A percentile compares a stretch with the other conserved stretches of the same genome.
phyloP scores from a whole-genome alignment of 768 basidiomycete genomes.

The Trametes meyenii region DNA sequence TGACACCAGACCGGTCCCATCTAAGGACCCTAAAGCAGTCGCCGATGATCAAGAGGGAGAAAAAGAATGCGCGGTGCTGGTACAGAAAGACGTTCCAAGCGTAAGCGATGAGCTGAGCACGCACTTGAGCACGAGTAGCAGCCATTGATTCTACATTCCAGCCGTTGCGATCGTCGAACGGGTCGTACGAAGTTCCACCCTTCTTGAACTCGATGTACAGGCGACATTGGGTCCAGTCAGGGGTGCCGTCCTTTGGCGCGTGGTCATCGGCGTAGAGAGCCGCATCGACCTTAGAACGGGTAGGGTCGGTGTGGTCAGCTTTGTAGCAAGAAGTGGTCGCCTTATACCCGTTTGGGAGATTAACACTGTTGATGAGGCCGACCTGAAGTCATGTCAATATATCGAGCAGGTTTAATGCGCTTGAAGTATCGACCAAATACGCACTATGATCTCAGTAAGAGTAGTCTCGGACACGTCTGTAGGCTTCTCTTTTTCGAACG shows the following conservation, averaged over 20 bases:
- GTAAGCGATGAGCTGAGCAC: background rate
- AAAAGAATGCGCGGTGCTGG: background rate
- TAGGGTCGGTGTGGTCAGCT: background rate
- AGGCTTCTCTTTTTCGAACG: background rate
- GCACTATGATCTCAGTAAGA: background rate
- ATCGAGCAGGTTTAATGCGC: background rate
- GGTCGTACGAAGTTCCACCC: background rate
- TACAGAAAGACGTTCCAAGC: background rate
- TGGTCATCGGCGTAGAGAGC: background rate
- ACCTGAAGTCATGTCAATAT: background rate
- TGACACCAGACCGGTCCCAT: conserved; percentile 2
- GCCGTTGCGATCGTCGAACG: background rate
- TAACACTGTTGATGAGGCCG: background rate
- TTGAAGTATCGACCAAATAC: background rate
- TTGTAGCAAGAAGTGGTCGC: background rate
- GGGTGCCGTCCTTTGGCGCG: background rate
- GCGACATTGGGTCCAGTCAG: background rate
- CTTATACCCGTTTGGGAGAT: background rate
- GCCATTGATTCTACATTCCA: background rate
- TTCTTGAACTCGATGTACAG: conserved; percentile 7
- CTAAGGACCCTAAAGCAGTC: background rate
- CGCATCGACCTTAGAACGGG: conserved; percentile 3
- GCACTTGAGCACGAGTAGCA: background rate
- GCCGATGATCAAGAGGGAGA: background rate
- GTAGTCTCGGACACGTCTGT: background rate